Base-by-base conservation (phyloP, 805 yeast genomes). In the Ogataea trehalophila region DNA sequence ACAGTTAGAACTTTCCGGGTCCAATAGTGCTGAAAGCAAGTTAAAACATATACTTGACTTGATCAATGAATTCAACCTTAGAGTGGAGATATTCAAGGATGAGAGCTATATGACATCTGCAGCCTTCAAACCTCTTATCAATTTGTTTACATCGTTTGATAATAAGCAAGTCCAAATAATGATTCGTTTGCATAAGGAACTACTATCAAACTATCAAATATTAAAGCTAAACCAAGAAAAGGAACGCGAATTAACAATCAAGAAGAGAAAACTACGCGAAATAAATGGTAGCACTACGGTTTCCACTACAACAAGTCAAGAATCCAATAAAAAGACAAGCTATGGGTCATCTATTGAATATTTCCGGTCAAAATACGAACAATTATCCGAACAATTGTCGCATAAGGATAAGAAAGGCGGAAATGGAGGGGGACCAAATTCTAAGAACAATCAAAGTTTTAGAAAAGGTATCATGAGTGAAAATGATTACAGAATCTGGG, bases 401-500 rank as follows among this genome's bases (percentile, higher is more conserved):
- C 46, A 55, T 33, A 48, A 52, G 33, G 41, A 41, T 18, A 11
- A 33, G 54, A 51, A 8, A 37, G 44, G 14, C 14, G 23, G 39
- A 2, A n/a, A 26, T 15, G 8, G 13, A 37, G 29, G 26, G 18
- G 26, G 22, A 11, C 11, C 13, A 20, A 17, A 8, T 16, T 5
- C 16, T 18, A 36, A 36, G 38, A 36, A 6, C 11, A 17, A 36
- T 13, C 9, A 33, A n/a, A 33, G 36, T n/a, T 7, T 9, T 14
- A n/a, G 39, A 49, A 36, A 38, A 6, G 48, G 54, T 8, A 58
- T 55, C 1, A 59, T 53, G 65, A 45, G 33, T 16, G 47, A 40
- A 14, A 66, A 56, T 44, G 68, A 52, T 38, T 59, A 65, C 31
- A 69, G 80, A 56, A 74, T 81, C 41, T 90, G 97, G 97, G 87